phyloP scores from a whole-genome alignment of 345 rosid species.

The Luvunga scandens region DNA sequence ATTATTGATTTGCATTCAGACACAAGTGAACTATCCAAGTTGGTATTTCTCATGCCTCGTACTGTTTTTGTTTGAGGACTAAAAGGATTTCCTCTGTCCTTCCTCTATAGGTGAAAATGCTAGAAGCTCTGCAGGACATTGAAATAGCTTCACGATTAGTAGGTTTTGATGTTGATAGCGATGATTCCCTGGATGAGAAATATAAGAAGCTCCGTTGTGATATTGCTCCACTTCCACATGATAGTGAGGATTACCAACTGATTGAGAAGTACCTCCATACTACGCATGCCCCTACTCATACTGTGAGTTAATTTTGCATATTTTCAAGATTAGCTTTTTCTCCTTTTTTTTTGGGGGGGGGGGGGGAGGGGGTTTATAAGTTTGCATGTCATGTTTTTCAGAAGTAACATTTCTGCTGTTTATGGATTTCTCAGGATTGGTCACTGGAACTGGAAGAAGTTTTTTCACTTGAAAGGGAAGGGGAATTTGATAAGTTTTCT shows the following conservation, averaged over 20 bases:
- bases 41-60: neutral
- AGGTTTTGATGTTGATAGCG: conserved; percentile 78
- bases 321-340: neutral
- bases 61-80: neutral
- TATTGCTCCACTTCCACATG: conserved; percentile 74
- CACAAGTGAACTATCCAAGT: neutral
- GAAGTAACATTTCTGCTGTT: conserved; percentile 3
- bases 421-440: conserved; percentile 62
- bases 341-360: neutral
- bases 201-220: conserved; percentile 68
- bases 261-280: conserved; percentile 74
- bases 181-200: conserved; percentile 82
- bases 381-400: neutral
- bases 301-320: conserved; percentile 37
- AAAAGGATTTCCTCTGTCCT: conserved; percentile 19
- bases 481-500: conserved; percentile 81
- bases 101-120: conserved; percentile 80
- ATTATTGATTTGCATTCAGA: neutral
- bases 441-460: conserved; percentile 89
- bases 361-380: neutral
- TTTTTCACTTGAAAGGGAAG: conserved; percentile 86
- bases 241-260: conserved; percentile 70
- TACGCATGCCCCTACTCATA: conserved; percentile 96
- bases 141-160: conserved; percentile 97
- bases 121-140: conserved; percentile 94